These are phyloP conservation scores for Penicillium argentinense DNA, from an alignment of 495 filamentous ascomycete genomes.

Conservation along the genomic window DNA sequence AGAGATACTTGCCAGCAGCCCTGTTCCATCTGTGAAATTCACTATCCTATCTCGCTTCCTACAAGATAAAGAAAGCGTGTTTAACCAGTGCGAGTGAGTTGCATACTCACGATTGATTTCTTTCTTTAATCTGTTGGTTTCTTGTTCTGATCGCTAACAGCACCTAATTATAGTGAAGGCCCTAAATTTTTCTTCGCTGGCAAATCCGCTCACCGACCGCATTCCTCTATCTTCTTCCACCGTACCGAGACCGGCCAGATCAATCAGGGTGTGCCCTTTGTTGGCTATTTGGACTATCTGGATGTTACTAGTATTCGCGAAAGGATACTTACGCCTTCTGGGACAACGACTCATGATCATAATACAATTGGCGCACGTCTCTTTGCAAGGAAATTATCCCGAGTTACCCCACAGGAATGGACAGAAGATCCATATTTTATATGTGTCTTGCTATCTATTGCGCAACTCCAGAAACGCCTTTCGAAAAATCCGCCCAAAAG, in stretches of 20 bases:
- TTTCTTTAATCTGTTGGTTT: neutral
- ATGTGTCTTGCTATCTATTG: slow-evolving; percentile 16
- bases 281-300: slow-evolving; percentile 18
- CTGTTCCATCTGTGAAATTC: too few relatives aligned
- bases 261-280: slow-evolving; percentile 1
- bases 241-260: neutral
- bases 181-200: slow-evolving; percentile 14
- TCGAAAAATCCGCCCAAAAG: neutral
- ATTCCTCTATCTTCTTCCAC: slow-evolving; percentile 14
- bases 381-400: slow-evolving; percentile 7
- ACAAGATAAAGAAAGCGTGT: too few relatives aligned
- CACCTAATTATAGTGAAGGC: slow-evolving; percentile 11
- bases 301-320: slow-evolving; percentile 5
- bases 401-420: slow-evolving; percentile 16
- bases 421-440: slow-evolving; percentile 21
- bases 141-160: too few relatives aligned
- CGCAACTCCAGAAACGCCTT: slow-evolving; percentile 17
- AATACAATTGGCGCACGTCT: too few relatives aligned
- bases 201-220: slow-evolving; percentile 13
- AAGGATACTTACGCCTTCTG: too few relatives aligned
- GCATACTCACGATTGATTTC: neutral
- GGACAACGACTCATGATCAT: too few relatives aligned
- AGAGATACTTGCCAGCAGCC: too few relatives aligned
- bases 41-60: too few relatives aligned
- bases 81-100: neutral